Percentiles rank a stretch among this genome's conserved stretches.
Conservation (phyloP, 257 asterid species). For the Nicotiana sylvestris region DNA sequence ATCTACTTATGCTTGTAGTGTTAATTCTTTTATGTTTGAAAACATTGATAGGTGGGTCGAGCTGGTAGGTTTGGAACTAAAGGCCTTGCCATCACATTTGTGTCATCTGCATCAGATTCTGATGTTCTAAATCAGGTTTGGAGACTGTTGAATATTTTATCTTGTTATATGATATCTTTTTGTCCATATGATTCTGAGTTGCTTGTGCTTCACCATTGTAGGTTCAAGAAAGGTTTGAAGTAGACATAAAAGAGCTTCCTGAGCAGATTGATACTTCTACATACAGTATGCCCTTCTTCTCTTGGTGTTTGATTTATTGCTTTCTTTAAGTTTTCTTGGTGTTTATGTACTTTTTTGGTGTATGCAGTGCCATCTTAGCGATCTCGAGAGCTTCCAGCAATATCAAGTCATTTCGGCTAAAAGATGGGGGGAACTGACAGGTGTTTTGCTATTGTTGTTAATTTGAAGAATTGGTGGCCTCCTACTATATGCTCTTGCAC, state of each 20-base stretch:
- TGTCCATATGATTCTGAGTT: background rate
- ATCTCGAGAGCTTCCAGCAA: background rate
- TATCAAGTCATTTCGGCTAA: background rate
- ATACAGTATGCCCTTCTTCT: slow-evolving; percentile 50
- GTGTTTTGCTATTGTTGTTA: background rate
- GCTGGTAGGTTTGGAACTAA: slow-evolving; percentile 96
- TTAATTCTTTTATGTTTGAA: background rate
- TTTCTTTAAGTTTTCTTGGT: background rate
- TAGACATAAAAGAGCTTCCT: slow-evolving; percentile 77
- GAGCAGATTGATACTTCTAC: slow-evolving; percentile 86
- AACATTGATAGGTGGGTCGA: slow-evolving; percentile 64
- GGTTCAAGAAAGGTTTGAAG: slow-evolving; percentile 92
- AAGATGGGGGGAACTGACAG: background rate
- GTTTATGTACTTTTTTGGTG: background rate
- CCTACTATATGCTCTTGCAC: background rate
- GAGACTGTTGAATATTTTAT: background rate
- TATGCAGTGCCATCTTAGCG: slow-evolving; percentile 18
- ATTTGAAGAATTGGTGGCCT: slow-evolving; percentile 1
- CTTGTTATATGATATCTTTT: background rate
- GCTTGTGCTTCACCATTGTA: slow-evolving; percentile 17
- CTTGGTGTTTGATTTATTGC: background rate
- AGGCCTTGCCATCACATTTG: slow-evolving; percentile 94
- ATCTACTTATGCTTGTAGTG: background rate
- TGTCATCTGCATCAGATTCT: slow-evolving; percentile 86
- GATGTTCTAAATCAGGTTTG: slow-evolving; percentile 85